phyloP scores from a whole-genome alignment of 192 early-diverging fungal species.

The Coemansia sp. region DNA sequence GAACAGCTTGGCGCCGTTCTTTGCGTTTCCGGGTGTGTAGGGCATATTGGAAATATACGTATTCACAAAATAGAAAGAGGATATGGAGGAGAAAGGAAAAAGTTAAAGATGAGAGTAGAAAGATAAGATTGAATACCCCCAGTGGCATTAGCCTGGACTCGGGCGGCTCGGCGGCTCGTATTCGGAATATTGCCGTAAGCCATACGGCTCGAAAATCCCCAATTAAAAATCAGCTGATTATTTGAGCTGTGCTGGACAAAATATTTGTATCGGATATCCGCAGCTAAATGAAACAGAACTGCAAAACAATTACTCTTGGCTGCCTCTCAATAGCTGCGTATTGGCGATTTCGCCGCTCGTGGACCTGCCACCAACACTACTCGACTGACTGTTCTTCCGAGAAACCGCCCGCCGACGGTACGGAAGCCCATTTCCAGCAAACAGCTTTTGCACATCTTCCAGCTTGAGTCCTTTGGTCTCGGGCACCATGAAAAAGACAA shows the following conservation, averaged over 20 bases:
- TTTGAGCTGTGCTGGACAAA: no score
- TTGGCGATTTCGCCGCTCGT: conserved; percentile 3
- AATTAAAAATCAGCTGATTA: not conserved
- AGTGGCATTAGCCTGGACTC: not conserved
- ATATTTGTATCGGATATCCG: no score
- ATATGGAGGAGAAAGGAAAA: not conserved
- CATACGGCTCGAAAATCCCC: not conserved
- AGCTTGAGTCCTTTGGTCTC: conserved; percentile 54
- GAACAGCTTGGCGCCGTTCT: conserved; percentile 68
- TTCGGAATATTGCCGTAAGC: not conserved
- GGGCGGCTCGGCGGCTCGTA: not conserved
- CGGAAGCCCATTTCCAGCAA: conserved; percentile 15
- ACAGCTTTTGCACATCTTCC: conserved; percentile 51
- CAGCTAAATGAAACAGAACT: no score
- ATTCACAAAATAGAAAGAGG: not conserved
- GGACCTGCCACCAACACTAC: not conserved
- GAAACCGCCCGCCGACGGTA: conserved; percentile 11
- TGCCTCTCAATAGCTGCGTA: not conserved
- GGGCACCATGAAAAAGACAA: conserved; percentile 43
- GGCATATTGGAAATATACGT: conserved; percentile 11
- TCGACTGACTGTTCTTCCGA: not conserved
- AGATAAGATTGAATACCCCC: conserved; percentile 8
- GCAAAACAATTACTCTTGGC: not conserved
- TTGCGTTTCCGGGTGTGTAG: conserved; percentile 36
- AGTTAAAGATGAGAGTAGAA: conserved; percentile 5